Evolutionary conservation across 2,329 filamentous ascomycete species (phyloP).

Genomic region (Exophiala aquamarina): DNA sequence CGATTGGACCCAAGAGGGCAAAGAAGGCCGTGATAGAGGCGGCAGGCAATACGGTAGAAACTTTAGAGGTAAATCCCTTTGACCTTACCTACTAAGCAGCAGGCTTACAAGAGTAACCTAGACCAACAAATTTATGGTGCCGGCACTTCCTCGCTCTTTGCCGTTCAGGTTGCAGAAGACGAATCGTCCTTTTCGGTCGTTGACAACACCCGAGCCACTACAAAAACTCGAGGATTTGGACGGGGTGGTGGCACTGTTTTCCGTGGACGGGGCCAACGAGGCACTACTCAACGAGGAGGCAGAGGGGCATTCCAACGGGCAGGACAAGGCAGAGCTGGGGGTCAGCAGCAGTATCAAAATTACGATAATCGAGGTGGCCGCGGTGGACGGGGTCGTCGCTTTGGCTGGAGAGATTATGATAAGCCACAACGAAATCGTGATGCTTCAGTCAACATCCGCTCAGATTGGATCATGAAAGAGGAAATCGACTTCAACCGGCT

Average conservation of each 20-base stretch:
- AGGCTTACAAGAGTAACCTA: conserved; percentile 38
- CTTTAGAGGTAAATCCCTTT: conserved; percentile 71
- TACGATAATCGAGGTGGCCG: conserved; percentile 71
- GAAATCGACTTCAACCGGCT: conserved; percentile 98
- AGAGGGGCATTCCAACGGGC: conserved; percentile 72
- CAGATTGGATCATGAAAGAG: conserved; percentile 92
- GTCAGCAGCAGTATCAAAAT: conserved; percentile 61
- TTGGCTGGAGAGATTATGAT: conserved; percentile 98
- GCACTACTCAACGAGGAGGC: conserved; percentile 65
- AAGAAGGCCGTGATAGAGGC: conserved; percentile 69
- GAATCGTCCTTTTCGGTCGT: conserved; percentile 98
- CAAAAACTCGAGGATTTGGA: conserved; percentile 77
- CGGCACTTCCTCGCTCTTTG: conserved; percentile 81
- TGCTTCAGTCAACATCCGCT: conserved; percentile 91
- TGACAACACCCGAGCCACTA: conserved; percentile 85
- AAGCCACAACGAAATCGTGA: conserved; percentile 96
- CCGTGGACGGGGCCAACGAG: conserved; percentile 73
- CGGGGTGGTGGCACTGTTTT: conserved; percentile 89
- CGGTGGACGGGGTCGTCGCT: conserved; percentile 75
- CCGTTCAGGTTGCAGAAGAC: conserved; percentile 88
- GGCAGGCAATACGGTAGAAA: conserved; percentile 89
- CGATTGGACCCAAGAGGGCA: conserved; percentile 92
- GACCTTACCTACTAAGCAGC: not conserved
- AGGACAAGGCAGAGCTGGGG: conserved; percentile 63
- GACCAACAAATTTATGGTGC: conserved; percentile 97